phyloP scores from a whole-genome alignment of 352 stramenopile species.

The Peronospora destructor region DNA sequence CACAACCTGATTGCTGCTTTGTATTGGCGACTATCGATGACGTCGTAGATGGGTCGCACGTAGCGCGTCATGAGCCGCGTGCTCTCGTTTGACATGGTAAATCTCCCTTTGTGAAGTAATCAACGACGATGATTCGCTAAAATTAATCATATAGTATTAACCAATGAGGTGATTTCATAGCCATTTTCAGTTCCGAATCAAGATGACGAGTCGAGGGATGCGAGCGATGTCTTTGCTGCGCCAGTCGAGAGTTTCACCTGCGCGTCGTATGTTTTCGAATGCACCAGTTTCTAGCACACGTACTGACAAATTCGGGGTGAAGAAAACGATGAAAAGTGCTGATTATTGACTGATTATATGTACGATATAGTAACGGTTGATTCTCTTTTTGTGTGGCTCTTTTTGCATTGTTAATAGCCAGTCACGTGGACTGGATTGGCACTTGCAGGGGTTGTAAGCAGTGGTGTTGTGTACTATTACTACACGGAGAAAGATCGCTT shows the following conservation, averaged over 20 bases:
- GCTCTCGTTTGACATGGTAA: constrained; percentile 45
- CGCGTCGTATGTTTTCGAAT: constrained; percentile 38
- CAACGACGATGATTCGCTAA: constrained; percentile 12
- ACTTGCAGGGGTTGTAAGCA: constrained; percentile 59
- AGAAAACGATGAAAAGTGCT: constrained; percentile 4
- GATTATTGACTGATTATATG: neutral
- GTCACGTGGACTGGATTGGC: constrained; percentile 83
- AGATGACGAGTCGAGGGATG: constrained; percentile 30
- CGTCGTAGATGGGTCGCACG: constrained; percentile 81
- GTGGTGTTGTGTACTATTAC: constrained; percentile 83
- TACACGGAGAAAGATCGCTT: constrained; percentile 84
- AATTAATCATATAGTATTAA: constrained; percentile 1
- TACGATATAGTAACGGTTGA: constrained; percentile 2
- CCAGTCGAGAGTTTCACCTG: neutral
- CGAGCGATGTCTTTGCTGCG: constrained; percentile 20
- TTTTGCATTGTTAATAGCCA: constrained; percentile 33
- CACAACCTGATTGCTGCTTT: constrained; percentile 77
- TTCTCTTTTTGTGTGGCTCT: neutral
- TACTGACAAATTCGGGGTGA: constrained; percentile 65
- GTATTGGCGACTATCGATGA: constrained; percentile 78
- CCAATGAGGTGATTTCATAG: constrained; percentile 4
- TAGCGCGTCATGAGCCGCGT: constrained; percentile 60
- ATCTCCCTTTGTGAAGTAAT: constrained; percentile 3
- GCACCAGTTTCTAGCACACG: constrained; percentile 13
- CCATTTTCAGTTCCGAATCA: neutral